Evolutionary conservation across 805 yeast genomes (phyloP), one percentile per base, ranked within the genome.

Genomic region (Saccharomycopsis fodiens): DNA sequence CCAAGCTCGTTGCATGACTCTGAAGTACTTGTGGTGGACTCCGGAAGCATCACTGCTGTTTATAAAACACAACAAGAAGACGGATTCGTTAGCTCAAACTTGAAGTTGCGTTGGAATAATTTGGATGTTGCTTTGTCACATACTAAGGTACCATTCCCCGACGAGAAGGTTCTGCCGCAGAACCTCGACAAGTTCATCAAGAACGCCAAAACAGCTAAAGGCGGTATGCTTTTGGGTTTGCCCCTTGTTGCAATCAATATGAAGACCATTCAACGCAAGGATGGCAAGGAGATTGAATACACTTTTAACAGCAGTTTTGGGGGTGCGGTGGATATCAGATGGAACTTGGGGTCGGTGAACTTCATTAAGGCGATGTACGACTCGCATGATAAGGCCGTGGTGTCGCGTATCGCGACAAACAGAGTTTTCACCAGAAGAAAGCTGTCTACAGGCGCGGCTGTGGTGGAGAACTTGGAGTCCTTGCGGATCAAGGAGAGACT

Each of bases 351-450:
- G 0, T 82, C 95, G 0, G 80, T 93, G 16, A 85, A 84, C 56
- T 87, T 87, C 52, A 86, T 93, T 29, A 70, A 95, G 30, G 96
- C 87, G 56, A 88, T 93, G 95, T 84, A 89, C 81, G 74, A 87
- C 12, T 76, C 88, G 2, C 96, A 93, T 64, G 79, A 79, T 1
- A 74, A 78, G 37, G 83, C 96, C 0, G 66, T 86, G 43, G 70
- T 75, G 2, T 73, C 87, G 3, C 72, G 95, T 50, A 60, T 73
- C 34, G 70, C 73, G 3, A 65, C 67, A 39, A 54, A 57, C 29
- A 48, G 42, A 4, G 61, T 57, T 25, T 54, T 59, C n/a, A 57
- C 51, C 1, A 55, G 54, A 23, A 57, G 56, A 8, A 54, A 52
- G 5, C 43, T 41, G 1, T 50, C 46, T 2, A 42, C 49, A 12